A percentile compares a stretch with the other conserved stretches of the same genome.
These are phyloP conservation scores for Neospora caninum DNA, from an alignment of 169 alveolate genomes.

Conservation along the genomic window DNA sequence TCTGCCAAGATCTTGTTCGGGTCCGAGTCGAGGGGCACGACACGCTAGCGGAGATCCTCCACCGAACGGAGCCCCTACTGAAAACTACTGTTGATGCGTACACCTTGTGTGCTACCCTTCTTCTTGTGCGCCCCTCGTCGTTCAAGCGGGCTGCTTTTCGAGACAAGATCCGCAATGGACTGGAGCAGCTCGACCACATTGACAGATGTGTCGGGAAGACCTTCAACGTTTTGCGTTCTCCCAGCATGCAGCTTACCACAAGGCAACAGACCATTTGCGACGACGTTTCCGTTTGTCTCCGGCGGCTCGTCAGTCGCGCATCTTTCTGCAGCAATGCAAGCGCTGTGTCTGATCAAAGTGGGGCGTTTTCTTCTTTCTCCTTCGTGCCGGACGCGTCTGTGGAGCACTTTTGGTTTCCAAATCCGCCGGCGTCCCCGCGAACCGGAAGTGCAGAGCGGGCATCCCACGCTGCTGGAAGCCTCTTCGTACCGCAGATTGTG, in stretches of 20 bases:
- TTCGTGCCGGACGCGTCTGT: neutral
- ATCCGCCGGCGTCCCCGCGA: too few species aligned
- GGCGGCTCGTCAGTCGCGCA: constrained; percentile 30
- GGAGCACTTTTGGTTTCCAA: neutral
- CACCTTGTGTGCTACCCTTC: neutral
- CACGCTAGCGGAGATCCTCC: neutral
- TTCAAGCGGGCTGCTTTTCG: neutral
- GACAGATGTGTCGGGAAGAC: neutral
- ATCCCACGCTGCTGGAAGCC: neutral
- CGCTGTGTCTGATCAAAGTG: constrained; percentile 7
- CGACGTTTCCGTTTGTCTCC: constrained; percentile 34
- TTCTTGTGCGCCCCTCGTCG: neutral
- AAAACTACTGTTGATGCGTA: neutral
- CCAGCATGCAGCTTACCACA: constrained; percentile 26
- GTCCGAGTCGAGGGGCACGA: constrained; percentile 26
- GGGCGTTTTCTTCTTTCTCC: neutral
- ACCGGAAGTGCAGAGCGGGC: too few species aligned
- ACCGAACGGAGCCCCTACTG: constrained; percentile 37
- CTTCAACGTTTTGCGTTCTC: constrained; percentile 8
- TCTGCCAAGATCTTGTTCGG: neutral
- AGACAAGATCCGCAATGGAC: neutral
- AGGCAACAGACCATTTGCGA: constrained; percentile 19
- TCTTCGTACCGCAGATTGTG: neutral
- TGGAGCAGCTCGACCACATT: constrained; percentile 18
- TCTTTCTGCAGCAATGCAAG: constrained; percentile 29